Conservation (phyloP, 2,329 filamentous ascomycete species). For the Dothiorella sarmentorum region DNA sequence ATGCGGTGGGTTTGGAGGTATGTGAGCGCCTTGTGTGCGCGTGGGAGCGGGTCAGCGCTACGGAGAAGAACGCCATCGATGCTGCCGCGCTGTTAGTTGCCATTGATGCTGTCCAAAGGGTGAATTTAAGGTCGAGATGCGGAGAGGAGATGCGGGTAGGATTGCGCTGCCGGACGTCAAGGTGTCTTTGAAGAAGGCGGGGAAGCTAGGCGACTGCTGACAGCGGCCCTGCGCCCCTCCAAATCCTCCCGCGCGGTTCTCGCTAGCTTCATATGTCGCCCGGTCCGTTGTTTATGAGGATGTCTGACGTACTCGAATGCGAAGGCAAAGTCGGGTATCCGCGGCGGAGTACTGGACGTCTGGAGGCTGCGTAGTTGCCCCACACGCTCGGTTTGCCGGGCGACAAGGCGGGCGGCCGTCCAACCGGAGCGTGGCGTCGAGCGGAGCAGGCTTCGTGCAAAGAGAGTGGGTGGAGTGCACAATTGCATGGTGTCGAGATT, state of each 20-base stretch:
- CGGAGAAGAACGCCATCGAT: slow-evolving; percentile 96
- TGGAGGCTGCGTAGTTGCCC: slow-evolving; percentile 2
- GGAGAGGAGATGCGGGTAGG: not conserved
- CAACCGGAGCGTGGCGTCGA: not conserved
- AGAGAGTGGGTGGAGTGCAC: not conserved
- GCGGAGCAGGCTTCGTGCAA: not conserved
- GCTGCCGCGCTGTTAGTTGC: slow-evolving; percentile 39
- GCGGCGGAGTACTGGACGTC: not conserved
- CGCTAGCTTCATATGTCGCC: not conserved
- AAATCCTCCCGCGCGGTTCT: not conserved
- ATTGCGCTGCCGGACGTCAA: slow-evolving; percentile 27
- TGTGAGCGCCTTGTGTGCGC: slow-evolving; percentile 68
- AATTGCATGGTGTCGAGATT: not conserved
- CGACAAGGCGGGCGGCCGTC: not conserved
- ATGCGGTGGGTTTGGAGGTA: slow-evolving; percentile 72
- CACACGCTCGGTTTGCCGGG: not conserved
- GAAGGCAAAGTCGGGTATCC: slow-evolving; percentile 49
- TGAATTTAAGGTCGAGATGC: not conserved
- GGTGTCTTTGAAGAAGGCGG: slow-evolving; percentile 27
- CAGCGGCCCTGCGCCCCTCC: slow-evolving; percentile 22
- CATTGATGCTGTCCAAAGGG: slow-evolving; percentile 23
- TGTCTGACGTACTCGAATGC: slow-evolving; percentile 51
- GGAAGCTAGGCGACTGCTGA: slow-evolving; percentile 20
- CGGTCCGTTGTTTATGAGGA: not conserved
- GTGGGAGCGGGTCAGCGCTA: slow-evolving; percentile 72